These are phyloP conservation scores for Amanita thiersii DNA, from an alignment of 768 basidiomycete genomes.

Conservation along the genomic window DNA sequence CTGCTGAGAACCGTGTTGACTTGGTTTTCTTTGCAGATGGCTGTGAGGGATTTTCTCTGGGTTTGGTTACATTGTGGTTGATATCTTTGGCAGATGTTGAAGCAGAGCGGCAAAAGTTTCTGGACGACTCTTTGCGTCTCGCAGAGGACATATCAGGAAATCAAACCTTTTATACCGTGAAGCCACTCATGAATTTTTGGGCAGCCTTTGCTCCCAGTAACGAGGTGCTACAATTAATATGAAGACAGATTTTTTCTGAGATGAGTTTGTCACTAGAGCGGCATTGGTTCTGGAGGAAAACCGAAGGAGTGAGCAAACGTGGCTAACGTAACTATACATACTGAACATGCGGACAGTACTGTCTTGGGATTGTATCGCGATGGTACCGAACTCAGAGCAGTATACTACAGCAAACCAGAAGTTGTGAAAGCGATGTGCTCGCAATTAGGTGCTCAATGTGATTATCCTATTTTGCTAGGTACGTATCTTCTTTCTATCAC, in stretches of 20 bases:
- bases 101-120: constrained; percentile 53
- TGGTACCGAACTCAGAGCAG: constrained; percentile 67
- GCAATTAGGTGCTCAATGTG: constrained; percentile 54
- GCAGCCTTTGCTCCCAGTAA: constrained; percentile 69
- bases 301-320: constrained; percentile 61
- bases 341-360: constrained; percentile 36
- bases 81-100: constrained; percentile 39
- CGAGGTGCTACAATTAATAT: constrained; percentile 36
- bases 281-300: constrained; percentile 57
- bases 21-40: constrained; percentile 75
- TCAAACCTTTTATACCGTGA: constrained; percentile 71
- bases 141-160: constrained; percentile 64
- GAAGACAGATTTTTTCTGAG: neutral
- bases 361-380: constrained; percentile 70
- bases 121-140: constrained; percentile 57
- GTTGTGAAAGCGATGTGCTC: constrained; percentile 63
- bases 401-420: constrained; percentile 63
- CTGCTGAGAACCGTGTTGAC: constrained; percentile 59
- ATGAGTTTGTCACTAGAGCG: constrained; percentile 36
- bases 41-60: constrained; percentile 36
- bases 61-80: neutral
- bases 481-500: constrained; percentile 8
- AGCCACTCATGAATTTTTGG: constrained; percentile 75
- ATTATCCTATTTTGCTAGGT: constrained; percentile 75
- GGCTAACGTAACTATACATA: neutral